Evolutionary conservation across 352 stramenopile genomes (phyloP), one percentile per base, ranked within the genome.

Genomic region (Phytopythium ostracodes): DNA sequence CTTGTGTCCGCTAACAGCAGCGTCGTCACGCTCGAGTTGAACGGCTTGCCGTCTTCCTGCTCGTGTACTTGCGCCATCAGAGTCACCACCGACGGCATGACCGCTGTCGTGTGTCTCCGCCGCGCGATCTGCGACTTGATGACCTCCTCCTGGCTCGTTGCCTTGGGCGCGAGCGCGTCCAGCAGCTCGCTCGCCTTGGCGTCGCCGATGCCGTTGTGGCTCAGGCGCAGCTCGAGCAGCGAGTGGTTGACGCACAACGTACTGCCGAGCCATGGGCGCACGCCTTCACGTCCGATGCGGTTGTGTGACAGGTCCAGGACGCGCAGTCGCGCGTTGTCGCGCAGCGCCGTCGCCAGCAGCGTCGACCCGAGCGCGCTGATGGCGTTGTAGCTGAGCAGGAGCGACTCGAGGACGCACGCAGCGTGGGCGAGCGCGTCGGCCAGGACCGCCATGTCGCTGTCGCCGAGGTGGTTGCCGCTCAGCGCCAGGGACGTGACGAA

Each of bases 371-470:
- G 56, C 18, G 72, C 72, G 0, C 65, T 63, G 44, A 92, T 83
- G 59, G 62, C 67, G 62, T 92, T 92, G 72, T 92, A 92, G 62
- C 79, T 90, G 20, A 92, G 66, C 27, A 79, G 75, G 46, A 92
- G 76, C 17, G 50, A 43, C 44, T 85, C 70, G 36, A 64, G 56
- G 8, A 88, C 66, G 46, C 75, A 79, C 1, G 50, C 62, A 53
- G 90, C 90, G 58, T 83, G 69, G 10, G 73, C 58, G n/a, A 92
- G 59, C 43, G 76, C 81, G 22, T 74, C 75, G 33, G 81, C 67
- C 17, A 92, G 62, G 0, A 90, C 52, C 27, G 50, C 71, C 40
- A 88, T 74, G 12, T 83, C 71, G 18, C 64, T 71, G 56, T 92
- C 84, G 18, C 73, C 63, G 1, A 92, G 65, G 24, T 80, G 75